Conservation (phyloP, 805 yeast species). For the Barnettozyma populi region DNA sequence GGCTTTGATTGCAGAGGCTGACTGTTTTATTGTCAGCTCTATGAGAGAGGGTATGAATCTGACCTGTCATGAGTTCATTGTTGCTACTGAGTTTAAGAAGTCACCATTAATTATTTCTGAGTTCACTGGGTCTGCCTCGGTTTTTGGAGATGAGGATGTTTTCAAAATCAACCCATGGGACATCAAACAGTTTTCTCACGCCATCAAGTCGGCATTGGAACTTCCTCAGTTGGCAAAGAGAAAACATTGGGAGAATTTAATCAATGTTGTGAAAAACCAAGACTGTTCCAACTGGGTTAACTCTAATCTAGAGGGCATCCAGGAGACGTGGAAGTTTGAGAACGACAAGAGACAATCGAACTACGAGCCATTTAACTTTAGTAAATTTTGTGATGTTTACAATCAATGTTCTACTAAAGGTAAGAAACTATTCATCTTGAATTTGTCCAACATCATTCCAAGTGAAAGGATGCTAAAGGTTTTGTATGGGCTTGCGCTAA, state of each 20-base stretch:
- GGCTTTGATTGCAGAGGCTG: conserved; percentile 82
- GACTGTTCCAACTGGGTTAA: conserved; percentile 76
- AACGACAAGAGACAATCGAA: conserved; percentile 30
- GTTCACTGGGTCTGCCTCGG: conserved; percentile 89
- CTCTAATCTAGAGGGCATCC: conserved; percentile 48
- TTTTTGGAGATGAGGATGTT: conserved; percentile 63
- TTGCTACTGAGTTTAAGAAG: conserved; percentile 61
- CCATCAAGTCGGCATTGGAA: conserved; percentile 57
- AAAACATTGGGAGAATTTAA: conserved; percentile 56
- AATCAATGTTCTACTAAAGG: conserved; percentile 11
- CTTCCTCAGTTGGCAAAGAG: conserved; percentile 57
- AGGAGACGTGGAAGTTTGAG: conserved; percentile 46
- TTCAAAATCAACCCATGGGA: conserved; percentile 91
- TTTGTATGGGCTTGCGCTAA: conserved; percentile 48
- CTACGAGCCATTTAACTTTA: conserved; percentile 28
- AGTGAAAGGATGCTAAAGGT: conserved; percentile 53
- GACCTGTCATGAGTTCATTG: conserved; percentile 91
- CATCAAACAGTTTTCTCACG: conserved; percentile 54
- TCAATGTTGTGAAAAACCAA: conserved; percentile 52
- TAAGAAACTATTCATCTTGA: conserved; percentile 41
- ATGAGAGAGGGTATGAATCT: conserved; percentile 96
- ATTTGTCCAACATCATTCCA: conserved; percentile 45
- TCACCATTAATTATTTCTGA: conserved; percentile 87
- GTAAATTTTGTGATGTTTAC: conserved; percentile 26
- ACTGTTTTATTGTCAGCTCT: conserved; percentile 79